Evolutionary conservation across 1,284 basidiomycete genomes (phyloP), one percentile per base, ranked within the genome.

Genomic region (Fomitopsis schrenkii): DNA sequence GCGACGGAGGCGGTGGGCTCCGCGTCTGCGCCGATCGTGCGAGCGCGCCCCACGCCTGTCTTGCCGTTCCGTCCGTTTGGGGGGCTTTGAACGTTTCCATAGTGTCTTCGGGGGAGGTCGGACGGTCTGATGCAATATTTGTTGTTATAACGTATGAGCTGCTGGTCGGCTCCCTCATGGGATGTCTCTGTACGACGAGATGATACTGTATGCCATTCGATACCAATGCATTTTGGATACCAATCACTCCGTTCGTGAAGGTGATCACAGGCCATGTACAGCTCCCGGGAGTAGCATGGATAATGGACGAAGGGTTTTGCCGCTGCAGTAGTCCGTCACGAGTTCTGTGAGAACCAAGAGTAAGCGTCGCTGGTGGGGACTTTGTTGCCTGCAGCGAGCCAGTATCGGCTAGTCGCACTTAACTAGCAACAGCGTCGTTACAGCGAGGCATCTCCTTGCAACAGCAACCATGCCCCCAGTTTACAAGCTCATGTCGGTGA

Each of bases 401-500:
- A 26, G 3, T 10, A 41, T 17, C 5, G 42, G 9, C 26, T 40
- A 44, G 17, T 14, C 22, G 19, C 19, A 38, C 14, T 9, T 5
- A 6, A 45, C 42, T 14, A 14, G 22, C 46, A 22, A 22, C 19
- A 48, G 19, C 46, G 8, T 7, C 10, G 46, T 2, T 22, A 22
- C 22, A 22, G 22, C 22, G 22, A 22, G 22, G 22, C 22, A 22
- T 22, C 15, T 12, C n/a, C 35, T 12, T 19, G 12, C 28, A 52
- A 5, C 33, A 3, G 22, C 59, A 48, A 54, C 15, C 15, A 38
- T 38, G 52, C 52, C 52, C 55, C 10, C 61, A 0, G 55, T 38
- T 2, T 57, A 63, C 58, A 64, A 48, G 58, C 63, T 69, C 38
- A 63, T 69, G 15, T 66, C 68, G 3, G 66, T 69, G n/a, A 69